Evolutionary conservation across 768 basidiomycete genomes (phyloP).

Genomic region (Pisolithus sp.): DNA sequence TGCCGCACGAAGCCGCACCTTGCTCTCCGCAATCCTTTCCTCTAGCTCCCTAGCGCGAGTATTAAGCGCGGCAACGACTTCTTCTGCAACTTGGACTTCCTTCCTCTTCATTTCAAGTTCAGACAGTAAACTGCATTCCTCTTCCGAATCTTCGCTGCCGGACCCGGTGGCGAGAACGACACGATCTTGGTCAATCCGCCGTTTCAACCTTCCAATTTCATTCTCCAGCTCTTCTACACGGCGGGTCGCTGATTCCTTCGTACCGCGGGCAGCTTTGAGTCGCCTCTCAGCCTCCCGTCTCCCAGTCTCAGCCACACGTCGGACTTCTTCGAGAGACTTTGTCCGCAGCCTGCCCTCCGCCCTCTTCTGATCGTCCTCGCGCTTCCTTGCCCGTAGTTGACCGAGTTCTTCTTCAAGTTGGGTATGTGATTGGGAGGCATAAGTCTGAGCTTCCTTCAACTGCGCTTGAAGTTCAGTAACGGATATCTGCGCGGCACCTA

Average conservation of each 20-base stretch:
- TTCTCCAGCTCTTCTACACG: conserved; percentile 54
- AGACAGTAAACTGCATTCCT: conserved; percentile 38
- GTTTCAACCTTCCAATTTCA: conserved; percentile 52
- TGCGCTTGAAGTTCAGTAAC: conserved; percentile 67
- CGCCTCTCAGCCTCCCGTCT: conserved; percentile 87
- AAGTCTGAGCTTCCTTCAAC: conserved; percentile 52
- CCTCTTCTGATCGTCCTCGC: conserved; percentile 75
- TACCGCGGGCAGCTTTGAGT: conserved; percentile 59
- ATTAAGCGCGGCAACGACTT: conserved; percentile 55
- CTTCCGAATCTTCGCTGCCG: conserved; percentile 36
- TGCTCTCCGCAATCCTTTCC: conserved; percentile 58
- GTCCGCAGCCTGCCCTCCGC: conserved; percentile 77
- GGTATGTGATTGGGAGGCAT: conserved; percentile 53
- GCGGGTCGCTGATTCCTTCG: conserved; percentile 55
- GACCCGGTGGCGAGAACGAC: conserved; percentile 42
- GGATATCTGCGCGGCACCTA: conserved; percentile 52
- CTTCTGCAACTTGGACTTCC: conserved; percentile 57
- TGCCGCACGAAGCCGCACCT: conserved; percentile 49
- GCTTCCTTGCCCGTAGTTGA: conserved; percentile 64
- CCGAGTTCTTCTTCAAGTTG: conserved; percentile 71
- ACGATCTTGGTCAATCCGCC: conserved; percentile 50
- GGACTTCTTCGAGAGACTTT: conserved; percentile 81
- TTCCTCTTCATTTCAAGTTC: conserved; percentile 50
- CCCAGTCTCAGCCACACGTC: conserved; percentile 71
- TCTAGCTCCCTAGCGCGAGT: conserved; percentile 69